Base-by-base conservation (phyloP, 1,284 basidiomycete species). In the Singerocomus inundabilis region DNA sequence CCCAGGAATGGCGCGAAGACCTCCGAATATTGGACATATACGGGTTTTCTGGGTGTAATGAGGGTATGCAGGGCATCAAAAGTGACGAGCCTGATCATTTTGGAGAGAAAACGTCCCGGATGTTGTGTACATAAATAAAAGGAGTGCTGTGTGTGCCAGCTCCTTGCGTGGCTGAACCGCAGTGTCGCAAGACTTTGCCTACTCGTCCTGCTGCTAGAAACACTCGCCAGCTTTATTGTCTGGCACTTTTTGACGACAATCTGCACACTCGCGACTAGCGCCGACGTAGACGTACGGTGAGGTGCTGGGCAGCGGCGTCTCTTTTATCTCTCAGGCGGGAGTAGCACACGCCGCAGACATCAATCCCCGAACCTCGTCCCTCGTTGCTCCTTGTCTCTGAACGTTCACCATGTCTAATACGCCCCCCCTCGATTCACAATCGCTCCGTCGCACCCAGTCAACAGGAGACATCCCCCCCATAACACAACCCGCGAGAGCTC, bases 31-130 rank as follows among this genome's bases (percentile, higher is more conserved):
- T 89, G 86, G 39, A 80, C 73, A 54, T 84, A 73, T 45, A 90
- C 74, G 8, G 87, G 86, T 37, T 69, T 67, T 5, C 84, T 79
- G 16, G 84, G 85, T 1, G 75, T 75, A 16, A 90, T 71, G 11
- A 88, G 71, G 15, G 88, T 90, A 58, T 84, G 79, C 25, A 89
- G 72, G 1, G 81, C 80, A 59, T 90, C 88, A 59, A 90, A 89
- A 16, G 82, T 80, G 33, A 88, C 82, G 4, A 88, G 72, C 44
- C 30, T 68, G 53, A 62, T 54, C 52, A 49, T 52, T 16, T 15
- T 16, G 13, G 26, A 15, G 13, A n/a, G 25, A 42, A 21, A 12
- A 13, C 13, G 11, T 12, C 26, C n/a, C 16, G 26, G 28, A 11
- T 10, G 40, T 34, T 21, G 28, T 24, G 40, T 43, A 62, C 48